Base-by-base conservation (phyloP, 805 yeast species). In the Schwanniomyces yamadae region DNA sequence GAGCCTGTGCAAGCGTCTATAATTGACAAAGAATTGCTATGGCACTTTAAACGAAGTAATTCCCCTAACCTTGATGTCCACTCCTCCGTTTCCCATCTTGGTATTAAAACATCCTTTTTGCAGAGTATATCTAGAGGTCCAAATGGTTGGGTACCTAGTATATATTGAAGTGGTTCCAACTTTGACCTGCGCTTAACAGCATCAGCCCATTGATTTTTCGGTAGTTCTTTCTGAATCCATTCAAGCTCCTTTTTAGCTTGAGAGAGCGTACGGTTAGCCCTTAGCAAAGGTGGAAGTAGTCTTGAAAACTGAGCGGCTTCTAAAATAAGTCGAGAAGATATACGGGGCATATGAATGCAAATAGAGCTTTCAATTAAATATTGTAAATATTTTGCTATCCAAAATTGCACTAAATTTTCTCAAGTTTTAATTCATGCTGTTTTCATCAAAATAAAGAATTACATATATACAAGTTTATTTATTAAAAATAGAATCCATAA, bases 21-120 rank as follows among this genome's bases (percentile, higher is more conserved):
- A 2, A 80, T 57, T 2, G 39, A 48, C 15, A 69, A 33, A 3
- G 37, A 16, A 4, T 11, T 18, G 10, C 20, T 15, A 3, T 23
- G 11, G 6, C 34, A 12, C 30, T 30, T 26, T 41, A 19, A 6
- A 42, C 28, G n/a, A 21, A 7, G 13, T 13, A 46, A 16, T 14
- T 41, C 41, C 0, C 64, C 57, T 14, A 84, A 53, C 36, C 69
- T 69, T 19, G 63, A 23, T 7, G 75, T 66, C 97, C 97, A 91
- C 51, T 88, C 95, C 55, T 91, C 98, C 0, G 99, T 91, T 54
- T 91, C 99, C 84, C 91, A 81, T 33, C 99, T 62, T 0, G 99
- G 98, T 18, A 91, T 90, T 41, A 91, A 62, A 2, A 88, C 97
- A 0, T 79, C 79, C 1, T 63, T 65, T 19, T 58, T 49, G 49